These are phyloP conservation scores for Fraxinus dipetala DNA, from an alignment of 305 asterid species.

Conservation along the genomic window DNA sequence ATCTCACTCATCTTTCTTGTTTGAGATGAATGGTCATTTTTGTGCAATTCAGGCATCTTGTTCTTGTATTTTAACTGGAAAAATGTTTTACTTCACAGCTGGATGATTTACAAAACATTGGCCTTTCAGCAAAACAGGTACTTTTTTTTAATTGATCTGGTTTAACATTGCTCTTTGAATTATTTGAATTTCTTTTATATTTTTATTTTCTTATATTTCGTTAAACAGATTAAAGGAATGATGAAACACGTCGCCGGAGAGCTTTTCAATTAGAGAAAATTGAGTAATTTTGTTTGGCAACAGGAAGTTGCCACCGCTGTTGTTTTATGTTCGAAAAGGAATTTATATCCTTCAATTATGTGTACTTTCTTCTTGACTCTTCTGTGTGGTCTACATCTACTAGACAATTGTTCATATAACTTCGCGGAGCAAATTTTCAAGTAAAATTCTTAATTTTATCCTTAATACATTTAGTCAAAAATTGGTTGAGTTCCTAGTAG, in stretches of 20 bases:
- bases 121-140: conserved; percentile 84
- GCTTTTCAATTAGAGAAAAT: conserved; percentile 40
- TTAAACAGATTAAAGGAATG: conserved; percentile 62
- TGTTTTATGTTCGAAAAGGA: neutral
- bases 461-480: neutral
- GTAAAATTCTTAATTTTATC: neutral
- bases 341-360: neutral
- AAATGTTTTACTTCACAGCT: conserved; percentile 43
- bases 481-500: neutral
- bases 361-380: neutral
- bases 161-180: neutral
- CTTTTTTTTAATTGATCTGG: neutral
- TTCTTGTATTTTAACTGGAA: neutral
- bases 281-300: conserved; percentile 12
- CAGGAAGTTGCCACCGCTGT: conserved; percentile 23
- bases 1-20: neutral
- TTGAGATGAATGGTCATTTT: neutral
- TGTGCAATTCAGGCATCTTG: neutral
- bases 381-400: neutral
- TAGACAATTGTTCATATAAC: neutral
- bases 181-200: neutral
- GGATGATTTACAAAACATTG: conserved; percentile 75
- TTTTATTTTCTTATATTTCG: neutral
- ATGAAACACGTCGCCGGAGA: conserved; percentile 66
- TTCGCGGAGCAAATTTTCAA: neutral